Conservation (phyloP, 23 red algal genomes). For the Gracilaria gracilis region DNA sequence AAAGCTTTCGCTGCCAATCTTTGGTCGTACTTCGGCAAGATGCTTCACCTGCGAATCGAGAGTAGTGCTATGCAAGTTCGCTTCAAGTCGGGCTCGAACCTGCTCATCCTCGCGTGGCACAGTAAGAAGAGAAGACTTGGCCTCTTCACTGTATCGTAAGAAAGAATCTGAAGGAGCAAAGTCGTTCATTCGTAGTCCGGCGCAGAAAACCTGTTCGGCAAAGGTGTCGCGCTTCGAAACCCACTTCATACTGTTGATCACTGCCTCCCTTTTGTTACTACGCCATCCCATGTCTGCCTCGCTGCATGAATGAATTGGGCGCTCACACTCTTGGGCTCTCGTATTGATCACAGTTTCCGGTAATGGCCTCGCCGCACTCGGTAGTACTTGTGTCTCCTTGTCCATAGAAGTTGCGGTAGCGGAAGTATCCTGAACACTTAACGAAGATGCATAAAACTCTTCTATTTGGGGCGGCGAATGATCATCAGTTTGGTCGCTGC, state of each 20-base stretch:
- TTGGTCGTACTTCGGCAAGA: background rate
- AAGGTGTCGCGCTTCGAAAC: background rate
- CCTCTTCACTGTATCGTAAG: slow-evolving; percentile 27
- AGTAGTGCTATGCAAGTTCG: slow-evolving; percentile 14
- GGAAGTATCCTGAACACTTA: too few relatives aligned
- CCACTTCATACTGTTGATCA: slow-evolving; percentile 15
- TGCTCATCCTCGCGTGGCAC: background rate
- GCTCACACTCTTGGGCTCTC: background rate
- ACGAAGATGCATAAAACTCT: too few relatives aligned
- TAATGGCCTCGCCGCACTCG: too few relatives aligned
- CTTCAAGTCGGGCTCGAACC: background rate
- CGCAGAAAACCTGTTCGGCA: slow-evolving; percentile 15
- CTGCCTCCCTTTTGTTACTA: background rate
- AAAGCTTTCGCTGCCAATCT: background rate
- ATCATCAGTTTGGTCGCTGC: background rate
- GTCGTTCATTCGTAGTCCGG: slow-evolving; percentile 20
- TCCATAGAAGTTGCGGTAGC: too few relatives aligned
- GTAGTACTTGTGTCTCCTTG: too few relatives aligned
- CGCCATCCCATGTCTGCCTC: background rate
- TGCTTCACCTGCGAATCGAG: background rate
- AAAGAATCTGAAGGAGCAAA: slow-evolving; percentile 28
- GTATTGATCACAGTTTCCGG: background rate
- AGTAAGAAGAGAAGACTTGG: background rate
- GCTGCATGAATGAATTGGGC: background rate
- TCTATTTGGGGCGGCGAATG: too few relatives aligned